Conservation (phyloP, 106 monocot genomes). For the Dendrobium officinale region DNA sequence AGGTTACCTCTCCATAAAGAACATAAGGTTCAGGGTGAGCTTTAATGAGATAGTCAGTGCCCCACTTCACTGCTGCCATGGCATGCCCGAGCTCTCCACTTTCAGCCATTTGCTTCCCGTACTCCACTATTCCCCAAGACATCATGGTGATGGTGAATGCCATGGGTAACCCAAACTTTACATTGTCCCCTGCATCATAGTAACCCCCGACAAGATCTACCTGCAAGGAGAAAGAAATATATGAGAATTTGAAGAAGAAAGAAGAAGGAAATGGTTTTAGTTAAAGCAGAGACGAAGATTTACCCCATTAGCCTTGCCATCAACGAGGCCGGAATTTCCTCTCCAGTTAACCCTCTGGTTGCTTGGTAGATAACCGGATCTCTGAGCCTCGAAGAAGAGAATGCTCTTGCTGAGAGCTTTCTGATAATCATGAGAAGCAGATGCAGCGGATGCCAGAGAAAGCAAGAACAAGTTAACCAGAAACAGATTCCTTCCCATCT, state of each 20-base stretch:
- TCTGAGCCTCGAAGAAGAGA: constrained; percentile 92
- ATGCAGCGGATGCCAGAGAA: constrained; percentile 9
- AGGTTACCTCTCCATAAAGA: constrained; percentile 72
- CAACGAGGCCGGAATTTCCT: constrained; percentile 61
- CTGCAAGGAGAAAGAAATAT: constrained; percentile 11
- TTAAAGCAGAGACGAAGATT: not conserved
- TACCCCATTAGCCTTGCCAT: constrained; percentile 84
- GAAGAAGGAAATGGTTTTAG: not conserved
- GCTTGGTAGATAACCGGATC: constrained; percentile 70
- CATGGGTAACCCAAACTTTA: constrained; percentile 77
- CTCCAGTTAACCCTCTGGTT: constrained; percentile 80
- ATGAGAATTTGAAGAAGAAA: not conserved
- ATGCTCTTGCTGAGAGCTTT: constrained; percentile 77
- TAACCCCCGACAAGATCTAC: constrained; percentile 73
- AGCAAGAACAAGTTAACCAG: constrained; percentile 2
- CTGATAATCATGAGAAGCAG: constrained; percentile 68
- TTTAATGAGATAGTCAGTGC: constrained; percentile 90
- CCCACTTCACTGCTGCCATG: constrained; percentile 94
- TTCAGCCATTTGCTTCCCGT: constrained; percentile 72
- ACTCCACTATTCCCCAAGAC: constrained; percentile 82
- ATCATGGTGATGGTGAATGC: constrained; percentile 71
- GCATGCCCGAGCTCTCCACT: constrained; percentile 85
- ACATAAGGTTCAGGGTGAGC: constrained; percentile 90
- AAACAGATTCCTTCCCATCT: constrained; percentile 2
- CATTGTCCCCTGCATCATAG: constrained; percentile 83